A percentile compares a stretch with the other conserved stretches of the same genome.
Conservation (phyloP, 768 basidiomycete species). For the Obba rivulosa region DNA sequence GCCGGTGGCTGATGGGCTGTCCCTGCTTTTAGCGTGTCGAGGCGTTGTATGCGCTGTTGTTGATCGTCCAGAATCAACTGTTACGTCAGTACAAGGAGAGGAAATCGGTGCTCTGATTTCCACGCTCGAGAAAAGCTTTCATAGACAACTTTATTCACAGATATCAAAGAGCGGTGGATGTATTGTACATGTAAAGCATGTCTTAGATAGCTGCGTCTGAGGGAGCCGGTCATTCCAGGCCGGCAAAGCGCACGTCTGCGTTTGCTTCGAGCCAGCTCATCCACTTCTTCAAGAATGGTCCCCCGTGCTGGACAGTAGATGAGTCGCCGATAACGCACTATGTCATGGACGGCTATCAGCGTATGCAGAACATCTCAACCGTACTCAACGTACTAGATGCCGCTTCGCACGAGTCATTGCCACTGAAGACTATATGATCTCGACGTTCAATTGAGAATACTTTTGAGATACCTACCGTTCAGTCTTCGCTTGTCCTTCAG, state of each 20-base stretch:
- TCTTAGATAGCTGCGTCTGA: too few species aligned
- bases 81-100: slow-evolving; percentile 24
- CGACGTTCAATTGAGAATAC: not conserved
- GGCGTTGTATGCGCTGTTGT: slow-evolving; percentile 51
- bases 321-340: slow-evolving; percentile 95
- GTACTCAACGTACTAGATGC: slow-evolving; percentile 61
- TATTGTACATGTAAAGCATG: too few species aligned
- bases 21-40: slow-evolving; percentile 44
- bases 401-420: slow-evolving; percentile 91
- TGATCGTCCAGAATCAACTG: slow-evolving; percentile 60
- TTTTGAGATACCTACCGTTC: slow-evolving; percentile 56
- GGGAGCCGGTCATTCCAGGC: slow-evolving; percentile 41
- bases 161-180: too few species aligned
- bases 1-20: not conserved
- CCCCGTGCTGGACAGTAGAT: slow-evolving; percentile 82
- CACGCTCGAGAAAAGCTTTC: too few species aligned
- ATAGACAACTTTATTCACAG: too few species aligned
- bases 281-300: slow-evolving; percentile 84
- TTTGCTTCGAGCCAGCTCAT: slow-evolving; percentile 84
- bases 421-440: slow-evolving; percentile 37
- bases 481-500: slow-evolving; percentile 87
- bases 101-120: not conserved
- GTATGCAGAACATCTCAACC: not conserved
- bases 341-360: not conserved
- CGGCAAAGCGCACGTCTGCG: slow-evolving; percentile 87